Evolutionary conservation across 2,329 filamentous ascomycete species (phyloP).

Genomic region (Colletotrichum incanum): DNA sequence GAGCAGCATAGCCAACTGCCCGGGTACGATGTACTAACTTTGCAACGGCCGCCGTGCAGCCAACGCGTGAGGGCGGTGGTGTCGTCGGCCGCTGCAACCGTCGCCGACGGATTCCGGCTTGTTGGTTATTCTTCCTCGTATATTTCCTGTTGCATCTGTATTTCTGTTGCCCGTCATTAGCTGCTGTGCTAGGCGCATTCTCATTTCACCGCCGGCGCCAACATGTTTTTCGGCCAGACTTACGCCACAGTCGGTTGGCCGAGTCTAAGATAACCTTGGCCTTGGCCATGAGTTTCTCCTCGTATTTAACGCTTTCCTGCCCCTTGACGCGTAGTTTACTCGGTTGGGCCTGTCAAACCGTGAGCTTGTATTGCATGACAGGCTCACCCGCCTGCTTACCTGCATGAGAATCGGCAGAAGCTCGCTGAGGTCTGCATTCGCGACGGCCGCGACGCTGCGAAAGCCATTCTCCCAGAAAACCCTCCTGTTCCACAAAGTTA

Average conservation of each 20-base stretch:
- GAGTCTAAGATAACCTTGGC: conserved; percentile 78
- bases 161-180: conserved; percentile 54
- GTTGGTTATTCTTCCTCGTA: conserved; percentile 57
- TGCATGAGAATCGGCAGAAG: conserved; percentile 81
- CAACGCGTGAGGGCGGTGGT: conserved; percentile 7
- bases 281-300: conserved; percentile 76
- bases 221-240: conserved; percentile 48
- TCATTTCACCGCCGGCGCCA: conserved; percentile 14
- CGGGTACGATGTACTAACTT: conserved; percentile 38
- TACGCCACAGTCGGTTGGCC: conserved; percentile 80
- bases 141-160: conserved; percentile 67
- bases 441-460: conserved; percentile 76
- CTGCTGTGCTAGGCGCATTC: conserved; percentile 18
- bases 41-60: conserved; percentile 27
- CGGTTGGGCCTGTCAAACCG: conserved; percentile 72
- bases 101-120: conserved; percentile 2
- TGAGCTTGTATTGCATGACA: conserved; percentile 21
- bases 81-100: conserved; percentile 29
- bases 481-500: conserved; percentile 50
- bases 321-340: conserved; percentile 73
- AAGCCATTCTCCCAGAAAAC: conserved; percentile 85
- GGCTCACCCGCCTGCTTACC: conserved; percentile 56
- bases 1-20: conserved; percentile 40
- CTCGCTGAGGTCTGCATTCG: conserved; percentile 78
- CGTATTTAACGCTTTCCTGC: conserved; percentile 72